These are phyloP conservation scores for Candida tibetensis DNA, from an alignment of 805 yeast species.

Conservation along the genomic window DNA sequence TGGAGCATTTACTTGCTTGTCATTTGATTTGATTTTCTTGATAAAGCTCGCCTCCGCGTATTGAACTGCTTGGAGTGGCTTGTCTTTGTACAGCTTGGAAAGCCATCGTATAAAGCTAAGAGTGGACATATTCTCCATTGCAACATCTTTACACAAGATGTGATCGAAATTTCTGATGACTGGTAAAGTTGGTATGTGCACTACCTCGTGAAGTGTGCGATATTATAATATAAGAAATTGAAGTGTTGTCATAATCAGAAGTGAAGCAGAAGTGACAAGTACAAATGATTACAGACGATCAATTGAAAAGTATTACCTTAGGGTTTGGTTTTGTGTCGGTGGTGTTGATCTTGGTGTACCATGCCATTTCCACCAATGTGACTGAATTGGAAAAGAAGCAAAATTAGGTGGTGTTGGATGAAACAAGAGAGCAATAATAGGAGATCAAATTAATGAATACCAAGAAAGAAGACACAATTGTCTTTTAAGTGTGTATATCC, in stretches of 20 bases:
- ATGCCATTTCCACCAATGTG: constrained; percentile 55
- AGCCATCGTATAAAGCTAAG: neutral
- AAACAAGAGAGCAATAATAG: too few relatives aligned
- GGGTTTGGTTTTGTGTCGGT: constrained; percentile 71
- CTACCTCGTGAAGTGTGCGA: too few relatives aligned
- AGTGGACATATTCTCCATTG: neutral
- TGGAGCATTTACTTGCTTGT: constrained; percentile 42
- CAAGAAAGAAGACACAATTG: too few relatives aligned
- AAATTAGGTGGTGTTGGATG: too few relatives aligned
- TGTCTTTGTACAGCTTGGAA: neutral
- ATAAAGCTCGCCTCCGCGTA: constrained; percentile 1
- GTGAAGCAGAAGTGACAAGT: too few relatives aligned
- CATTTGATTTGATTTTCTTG: constrained; percentile 16
- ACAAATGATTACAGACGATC: constrained; percentile 83
- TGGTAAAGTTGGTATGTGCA: too few relatives aligned
- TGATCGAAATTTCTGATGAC: too few relatives aligned
- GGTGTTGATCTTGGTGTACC: constrained; percentile 69
- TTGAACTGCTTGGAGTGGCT: neutral
- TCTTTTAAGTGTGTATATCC: neutral
- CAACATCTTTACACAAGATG: too few relatives aligned
- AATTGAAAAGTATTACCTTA: constrained; percentile 70
- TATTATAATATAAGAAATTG: too few relatives aligned
- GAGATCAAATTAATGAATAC: too few relatives aligned
- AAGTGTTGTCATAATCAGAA: too few relatives aligned
- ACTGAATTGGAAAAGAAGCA: constrained; percentile 12